These are phyloP conservation scores for Galerina sulciceps DNA, from an alignment of 768 basidiomycete species.

Conservation along the genomic window DNA sequence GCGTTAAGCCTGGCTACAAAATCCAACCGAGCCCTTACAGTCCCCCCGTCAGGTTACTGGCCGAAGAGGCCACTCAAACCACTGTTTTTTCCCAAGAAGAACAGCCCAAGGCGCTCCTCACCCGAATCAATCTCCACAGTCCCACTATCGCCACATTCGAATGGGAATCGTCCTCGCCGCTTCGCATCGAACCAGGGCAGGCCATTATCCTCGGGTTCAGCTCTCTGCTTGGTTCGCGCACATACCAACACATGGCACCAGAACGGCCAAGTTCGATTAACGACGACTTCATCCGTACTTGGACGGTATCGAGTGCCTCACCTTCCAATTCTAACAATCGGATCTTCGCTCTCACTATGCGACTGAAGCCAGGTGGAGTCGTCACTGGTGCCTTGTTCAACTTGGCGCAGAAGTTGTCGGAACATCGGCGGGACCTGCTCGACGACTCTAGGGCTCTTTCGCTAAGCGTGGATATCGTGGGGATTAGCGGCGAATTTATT, in stretches of 20 bases:
- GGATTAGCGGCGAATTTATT: conserved; percentile 57
- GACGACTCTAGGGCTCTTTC: conserved; percentile 38
- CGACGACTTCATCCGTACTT: conserved; percentile 67
- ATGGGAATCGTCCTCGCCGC: conserved; percentile 38
- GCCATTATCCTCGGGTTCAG: conserved; percentile 59
- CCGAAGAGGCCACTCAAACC: conserved; percentile 43
- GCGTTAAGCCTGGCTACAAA: conserved; percentile 36
- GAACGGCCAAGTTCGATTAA: conserved; percentile 48
- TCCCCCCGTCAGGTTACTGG: conserved; percentile 56
- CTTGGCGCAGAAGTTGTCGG: conserved; percentile 46
- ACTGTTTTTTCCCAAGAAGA: conserved; percentile 30
- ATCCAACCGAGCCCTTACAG: conserved; percentile 53
- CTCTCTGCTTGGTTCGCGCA: conserved; percentile 47
- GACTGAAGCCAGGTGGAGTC: conserved; percentile 53
- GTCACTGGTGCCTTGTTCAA: conserved; percentile 59
- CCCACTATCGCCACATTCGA: conserved; percentile 58
- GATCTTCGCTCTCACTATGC: conserved; percentile 51
- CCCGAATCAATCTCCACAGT: conserved; percentile 44
- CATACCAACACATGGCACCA: conserved; percentile 56
- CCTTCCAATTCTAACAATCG: conserved; percentile 3
- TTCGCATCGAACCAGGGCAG: conserved; percentile 50
- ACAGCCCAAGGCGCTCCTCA: conserved; percentile 35
- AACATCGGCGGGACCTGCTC: conserved; percentile 42
- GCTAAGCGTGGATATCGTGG: conserved; percentile 48
- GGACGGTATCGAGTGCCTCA: conserved; percentile 53